These are phyloP conservation scores for Jimgerdemannia flammicorona DNA, from an alignment of 192 early-diverging fungal genomes.

Conservation along the genomic window DNA sequence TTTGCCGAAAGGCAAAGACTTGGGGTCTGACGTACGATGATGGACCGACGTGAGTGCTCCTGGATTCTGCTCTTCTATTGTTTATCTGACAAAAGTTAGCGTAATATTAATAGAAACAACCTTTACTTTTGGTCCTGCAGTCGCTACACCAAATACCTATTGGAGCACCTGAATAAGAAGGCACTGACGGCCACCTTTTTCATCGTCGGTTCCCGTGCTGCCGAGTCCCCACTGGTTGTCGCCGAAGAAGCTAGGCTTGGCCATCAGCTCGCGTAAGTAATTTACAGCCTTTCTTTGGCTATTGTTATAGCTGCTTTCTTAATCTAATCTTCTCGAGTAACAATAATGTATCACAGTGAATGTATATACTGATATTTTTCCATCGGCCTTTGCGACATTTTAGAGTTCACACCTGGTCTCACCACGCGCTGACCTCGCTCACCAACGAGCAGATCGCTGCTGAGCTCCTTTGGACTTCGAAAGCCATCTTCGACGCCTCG, in stretches of 20 bases:
- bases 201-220: constrained; percentile 35
- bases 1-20: constrained; percentile 33
- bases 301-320: too few species aligned
- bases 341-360: too few species aligned
- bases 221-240: constrained; percentile 27
- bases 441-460: constrained; percentile 64
- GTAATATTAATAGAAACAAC: too few species aligned
- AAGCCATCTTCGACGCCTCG: constrained; percentile 46
- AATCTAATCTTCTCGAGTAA: too few species aligned
- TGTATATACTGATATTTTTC: too few species aligned
- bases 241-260: neutral
- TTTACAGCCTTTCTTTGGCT: too few species aligned
- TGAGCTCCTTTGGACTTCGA: constrained; percentile 66
- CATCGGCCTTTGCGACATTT: neutral
- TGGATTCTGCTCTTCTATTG: too few species aligned
- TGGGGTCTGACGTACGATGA: constrained; percentile 54
- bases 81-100: too few species aligned
- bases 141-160: constrained; percentile 40
- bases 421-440: constrained; percentile 50
- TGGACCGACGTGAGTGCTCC: constrained; percentile 44
- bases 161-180: constrained; percentile 35
- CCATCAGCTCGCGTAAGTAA: neutral
- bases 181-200: constrained; percentile 29
- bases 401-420: constrained; percentile 51
- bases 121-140: constrained; percentile 8